Base-by-base conservation (phyloP, 306 rosid genomes). In the Pachyrhizus erosus region DNA sequence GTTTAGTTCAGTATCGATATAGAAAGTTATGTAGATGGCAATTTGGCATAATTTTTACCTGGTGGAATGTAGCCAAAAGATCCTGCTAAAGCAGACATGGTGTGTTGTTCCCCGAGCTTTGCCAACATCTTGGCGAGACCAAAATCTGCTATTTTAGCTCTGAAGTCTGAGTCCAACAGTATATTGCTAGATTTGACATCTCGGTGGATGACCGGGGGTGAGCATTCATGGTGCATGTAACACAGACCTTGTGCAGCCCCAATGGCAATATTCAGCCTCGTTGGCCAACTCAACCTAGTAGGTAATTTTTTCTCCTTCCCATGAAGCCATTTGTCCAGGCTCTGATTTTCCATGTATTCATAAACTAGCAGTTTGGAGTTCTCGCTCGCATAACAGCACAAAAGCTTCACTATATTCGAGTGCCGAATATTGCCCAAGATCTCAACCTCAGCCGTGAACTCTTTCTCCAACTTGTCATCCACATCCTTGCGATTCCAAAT, bases 111-210 rank as follows among this genome's bases (percentile, higher is more conserved):
- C 49, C 91, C 97, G 12, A 80, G 81, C 85, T 87, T 88, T 20
- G 75, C 80, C 83, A 92, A 76, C 46, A 91, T 84, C 91, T 83
- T 96, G 51, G 99, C 99, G 1, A 96, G 82, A 17, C 99, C 99
- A 81, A 96, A 96, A 88, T 96, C 99, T 78, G 99, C 99, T 62
- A 96, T 84, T 11, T 86, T 80, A 24, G 99, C 97, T 73, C 78
- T 89, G 88, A 96, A 93, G 45, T 89, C 88, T 0, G 88, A 80
- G 79, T 96, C 98, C 79, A 96, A 84, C 69, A 93, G 82, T 81
- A 96, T 93, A 72, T 96, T 96, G 86, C 98, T 96, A 12, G 96
- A 91, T 85, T 96, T 96, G n/a, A 96, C 87, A 69, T 93, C 99
- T 40, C 96, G 83, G 69, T 96, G 99, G 72, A 96, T 84, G 87